Percentiles rank a stretch among this genome's conserved stretches.
Conservation (phyloP, 202 grass and related monocot species). For the Schoenoplectus tabernaemontani region DNA sequence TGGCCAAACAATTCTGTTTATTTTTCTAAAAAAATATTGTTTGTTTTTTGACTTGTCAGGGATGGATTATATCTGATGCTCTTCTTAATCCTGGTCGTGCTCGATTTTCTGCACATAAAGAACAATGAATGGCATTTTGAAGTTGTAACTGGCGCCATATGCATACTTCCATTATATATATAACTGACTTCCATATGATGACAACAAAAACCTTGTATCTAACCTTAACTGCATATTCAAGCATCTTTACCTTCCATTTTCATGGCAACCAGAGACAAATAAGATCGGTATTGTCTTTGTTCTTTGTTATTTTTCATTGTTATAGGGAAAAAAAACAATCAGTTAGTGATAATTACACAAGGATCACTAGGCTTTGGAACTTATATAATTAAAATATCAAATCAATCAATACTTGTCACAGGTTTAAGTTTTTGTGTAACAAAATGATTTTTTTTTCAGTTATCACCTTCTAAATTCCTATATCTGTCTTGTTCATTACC, state of each 20-base stretch:
- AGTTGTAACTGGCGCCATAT: background rate
- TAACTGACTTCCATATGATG: background rate
- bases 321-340: background rate
- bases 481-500: background rate
- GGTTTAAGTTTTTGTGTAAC: background rate
- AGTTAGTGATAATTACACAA: background rate
- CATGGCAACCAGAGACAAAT: background rate
- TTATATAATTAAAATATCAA: background rate
- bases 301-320: background rate
- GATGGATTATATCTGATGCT: conserved; percentile 93
- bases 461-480: background rate
- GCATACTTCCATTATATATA: background rate
- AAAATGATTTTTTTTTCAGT: background rate
- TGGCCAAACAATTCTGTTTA: background rate
- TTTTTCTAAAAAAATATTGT: conserved; percentile 25
- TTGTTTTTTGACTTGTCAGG: conserved; percentile 36
- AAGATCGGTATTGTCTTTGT: conserved; percentile 2
- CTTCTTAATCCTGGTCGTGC: conserved; percentile 88
- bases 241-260: conserved; percentile 2
- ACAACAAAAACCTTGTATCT: conserved; percentile 8
- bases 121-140: conserved; percentile 32
- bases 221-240: background rate
- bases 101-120: conserved; percentile 42
- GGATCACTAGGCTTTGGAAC: background rate
- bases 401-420: background rate